Base-by-base conservation (phyloP, 495 filamentous ascomycete species). In the Melanomma pulvis-pyrius region DNA sequence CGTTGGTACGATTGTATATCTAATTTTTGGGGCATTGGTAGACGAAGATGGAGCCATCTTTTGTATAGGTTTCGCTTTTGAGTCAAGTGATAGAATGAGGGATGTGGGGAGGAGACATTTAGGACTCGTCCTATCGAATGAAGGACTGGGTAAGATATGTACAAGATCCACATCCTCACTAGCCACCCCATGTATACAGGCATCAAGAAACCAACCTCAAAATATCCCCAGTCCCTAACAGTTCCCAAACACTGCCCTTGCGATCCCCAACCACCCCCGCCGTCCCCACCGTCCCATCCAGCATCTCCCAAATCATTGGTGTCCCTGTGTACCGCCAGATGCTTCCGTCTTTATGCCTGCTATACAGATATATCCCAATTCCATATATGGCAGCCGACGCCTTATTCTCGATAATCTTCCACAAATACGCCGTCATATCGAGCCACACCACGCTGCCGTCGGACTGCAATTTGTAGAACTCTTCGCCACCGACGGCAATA, bases 261-360 rank as follows among this genome's bases (percentile, higher is more conserved):
- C 67, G n/a, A 46, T 69, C 67, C 30, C 67, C 67, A 48, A 65
- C 26, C 21, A 69, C 61, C 0, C 4, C 13, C 22, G 21, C 49
- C 1, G 13, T 12, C 12, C 29, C 28, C 21, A 0, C 19, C 21
- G 4, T 17, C 1, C 12, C 34, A 47, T 69, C 67, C 29, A 69
- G 22, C 61, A 30, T 0, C 61, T 69, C 67, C 67, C 67, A 69
- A 1, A 63, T 24, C 13, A 12, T 9, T 19, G 53, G 67, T 28
- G 67, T 69, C 48, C 67, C 67, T 25, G 67, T 69, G 55, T 65
- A 69, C 47, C 67, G 53, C 67, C 67, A 69, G 0, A 65, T 56
- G 21, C 54, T 61, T 11, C 67, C 67, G 36, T 69, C 67, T 22
- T 9, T 19, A 57, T 65, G 67, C 26, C 36, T 26, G n/a, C 46